phyloP scores from a whole-genome alignment of 1,284 basidiomycete species.

The Pterula multifida region DNA sequence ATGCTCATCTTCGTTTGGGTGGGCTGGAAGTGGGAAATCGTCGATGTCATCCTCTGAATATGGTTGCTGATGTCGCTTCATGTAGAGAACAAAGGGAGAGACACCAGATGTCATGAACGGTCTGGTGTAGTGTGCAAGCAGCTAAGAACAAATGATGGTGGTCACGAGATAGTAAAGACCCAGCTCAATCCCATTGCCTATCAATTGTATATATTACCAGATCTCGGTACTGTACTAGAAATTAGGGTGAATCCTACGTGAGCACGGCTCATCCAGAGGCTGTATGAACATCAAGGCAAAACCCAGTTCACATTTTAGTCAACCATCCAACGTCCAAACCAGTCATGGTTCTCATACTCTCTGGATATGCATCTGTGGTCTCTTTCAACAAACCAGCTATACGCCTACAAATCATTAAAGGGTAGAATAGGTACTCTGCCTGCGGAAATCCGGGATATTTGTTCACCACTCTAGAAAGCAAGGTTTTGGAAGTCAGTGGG shows the following conservation, averaged over 20 bases:
- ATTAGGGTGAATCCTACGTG: no score
- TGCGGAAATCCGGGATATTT: slow-evolving; percentile 72
- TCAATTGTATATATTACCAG: no score
- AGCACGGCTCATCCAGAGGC: no score
- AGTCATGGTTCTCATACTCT: slow-evolving; percentile 62
- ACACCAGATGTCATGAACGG: neutral
- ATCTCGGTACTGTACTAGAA: no score
- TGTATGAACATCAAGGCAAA: no score
- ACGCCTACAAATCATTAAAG: slow-evolving; percentile 57
- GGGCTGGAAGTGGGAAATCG: neutral
- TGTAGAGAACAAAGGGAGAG: neutral
- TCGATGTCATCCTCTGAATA: neutral
- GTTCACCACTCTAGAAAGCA: slow-evolving; percentile 34
- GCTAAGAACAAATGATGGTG: no score
- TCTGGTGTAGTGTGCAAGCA: no score
- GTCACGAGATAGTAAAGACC: neutral
- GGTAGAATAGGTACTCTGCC: slow-evolving; percentile 72
- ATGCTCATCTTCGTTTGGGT: neutral
- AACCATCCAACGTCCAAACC: slow-evolving; percentile 74
- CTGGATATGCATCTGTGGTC: slow-evolving; percentile 64
- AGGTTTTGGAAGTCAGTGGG: slow-evolving; percentile 7
- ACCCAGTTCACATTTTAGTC: neutral
- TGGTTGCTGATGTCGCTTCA: neutral
- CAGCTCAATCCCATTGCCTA: no score
- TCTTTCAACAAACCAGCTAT: slow-evolving; percentile 57